Evolutionary conservation across 2,329 filamentous ascomycete species (phyloP).

Genomic region (Fusarium heterosporum): DNA sequence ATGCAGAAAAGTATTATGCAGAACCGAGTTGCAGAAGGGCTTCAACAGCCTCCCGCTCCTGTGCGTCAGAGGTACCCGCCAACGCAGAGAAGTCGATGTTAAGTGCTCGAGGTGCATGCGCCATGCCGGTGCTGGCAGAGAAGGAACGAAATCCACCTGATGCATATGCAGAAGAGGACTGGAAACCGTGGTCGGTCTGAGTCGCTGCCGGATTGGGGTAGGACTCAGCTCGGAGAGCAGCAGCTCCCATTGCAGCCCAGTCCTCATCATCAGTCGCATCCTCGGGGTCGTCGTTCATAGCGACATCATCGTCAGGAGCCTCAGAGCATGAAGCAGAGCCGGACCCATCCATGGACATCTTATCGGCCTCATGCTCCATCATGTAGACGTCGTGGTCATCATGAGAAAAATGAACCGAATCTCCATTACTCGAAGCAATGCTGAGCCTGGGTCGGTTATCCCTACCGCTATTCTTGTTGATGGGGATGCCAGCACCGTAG

Average conservation of each 20-base stretch:
- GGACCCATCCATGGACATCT: slow-evolving; percentile 86
- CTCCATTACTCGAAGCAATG: slow-evolving; percentile 71
- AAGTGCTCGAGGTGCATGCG: slow-evolving; percentile 63
- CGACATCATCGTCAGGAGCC: slow-evolving; percentile 73
- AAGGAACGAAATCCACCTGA: slow-evolving; percentile 61
- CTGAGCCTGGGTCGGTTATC: slow-evolving; percentile 62
- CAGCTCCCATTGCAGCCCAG: slow-evolving; percentile 90
- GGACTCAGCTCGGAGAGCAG: slow-evolving; percentile 78
- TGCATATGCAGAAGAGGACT: slow-evolving; percentile 61
- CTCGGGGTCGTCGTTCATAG: slow-evolving; percentile 79
- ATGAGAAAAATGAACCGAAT: slow-evolving; percentile 81
- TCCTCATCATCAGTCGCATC: slow-evolving; percentile 96
- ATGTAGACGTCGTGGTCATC: slow-evolving; percentile 73
- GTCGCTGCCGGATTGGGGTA: slow-evolving; percentile 68
- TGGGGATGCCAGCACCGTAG: slow-evolving; percentile 67
- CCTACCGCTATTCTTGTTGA: slow-evolving; percentile 60
- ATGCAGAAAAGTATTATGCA: slow-evolving; percentile 71
- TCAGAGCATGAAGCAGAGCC: slow-evolving; percentile 81
- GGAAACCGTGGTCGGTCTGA: slow-evolving; percentile 62
- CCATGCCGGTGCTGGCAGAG: slow-evolving; percentile 64
- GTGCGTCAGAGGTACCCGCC: slow-evolving; percentile 68
- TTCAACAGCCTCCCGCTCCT: slow-evolving; percentile 85
- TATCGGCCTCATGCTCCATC: slow-evolving; percentile 88
- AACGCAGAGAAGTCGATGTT: slow-evolving; percentile 65
- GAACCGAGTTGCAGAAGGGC: slow-evolving; percentile 85